Conservation (phyloP, 495 filamentous ascomycete species). For the Terfezia boudieri region DNA sequence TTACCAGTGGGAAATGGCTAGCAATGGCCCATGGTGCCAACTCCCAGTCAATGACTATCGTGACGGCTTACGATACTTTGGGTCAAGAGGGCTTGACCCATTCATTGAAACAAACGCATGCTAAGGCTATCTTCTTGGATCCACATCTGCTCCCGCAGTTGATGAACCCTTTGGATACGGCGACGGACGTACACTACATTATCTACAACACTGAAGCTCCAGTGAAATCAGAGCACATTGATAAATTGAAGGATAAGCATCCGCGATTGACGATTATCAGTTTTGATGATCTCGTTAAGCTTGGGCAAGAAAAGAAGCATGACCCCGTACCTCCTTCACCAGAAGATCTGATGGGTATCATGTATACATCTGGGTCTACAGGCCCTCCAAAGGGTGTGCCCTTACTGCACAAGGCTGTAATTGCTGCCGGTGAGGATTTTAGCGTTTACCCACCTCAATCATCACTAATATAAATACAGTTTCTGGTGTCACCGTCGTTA, state of each 20-base stretch:
- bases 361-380: conserved; percentile 99
- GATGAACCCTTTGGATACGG: conserved; percentile 57
- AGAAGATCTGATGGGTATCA: conserved; percentile 90
- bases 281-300: conserved; percentile 64
- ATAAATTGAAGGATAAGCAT: conserved; percentile 51
- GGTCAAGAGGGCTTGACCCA: conserved; percentile 84
- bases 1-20: conserved; percentile 47
- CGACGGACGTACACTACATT: conserved; percentile 53
- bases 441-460: conserved; percentile 2
- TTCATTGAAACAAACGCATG: conserved; percentile 68
- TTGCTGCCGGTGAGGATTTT: conserved; percentile 49
- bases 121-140: conserved; percentile 79
- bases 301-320: conserved; percentile 60
- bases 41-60: conserved; percentile 87
- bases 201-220: conserved; percentile 74
- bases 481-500: conserved; percentile 67
- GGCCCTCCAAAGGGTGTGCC: conserved; percentile 90
- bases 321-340: conserved; percentile 60
- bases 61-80: conserved; percentile 94
- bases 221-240: conserved; percentile 54
- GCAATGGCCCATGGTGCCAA: conserved; percentile 50
- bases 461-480: conserved; percentile 26
- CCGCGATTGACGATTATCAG: conserved; percentile 49
- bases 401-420: conserved; percentile 67
- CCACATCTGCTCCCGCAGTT: conserved; percentile 61